Evolutionary conservation across 305 asterid genomes (phyloP).

Genomic region (Solanum chacoense): DNA sequence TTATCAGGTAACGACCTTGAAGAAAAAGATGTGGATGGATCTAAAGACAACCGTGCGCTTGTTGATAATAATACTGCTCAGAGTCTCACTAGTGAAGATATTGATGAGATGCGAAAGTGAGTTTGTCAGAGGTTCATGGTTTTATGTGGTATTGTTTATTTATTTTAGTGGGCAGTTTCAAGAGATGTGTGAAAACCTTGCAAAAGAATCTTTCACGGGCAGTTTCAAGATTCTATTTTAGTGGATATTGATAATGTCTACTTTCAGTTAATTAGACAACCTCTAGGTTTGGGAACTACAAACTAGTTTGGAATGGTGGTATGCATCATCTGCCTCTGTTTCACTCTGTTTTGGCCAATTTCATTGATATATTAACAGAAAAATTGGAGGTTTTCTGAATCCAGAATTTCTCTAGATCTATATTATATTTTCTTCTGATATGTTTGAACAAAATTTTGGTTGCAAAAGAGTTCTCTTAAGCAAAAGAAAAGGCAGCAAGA

Average conservation of each 20-base stretch:
- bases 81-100: slow-evolving; percentile 70
- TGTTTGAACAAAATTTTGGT: neutral
- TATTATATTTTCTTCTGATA: neutral
- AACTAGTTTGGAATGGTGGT: neutral
- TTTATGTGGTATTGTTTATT: neutral
- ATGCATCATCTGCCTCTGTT: neutral
- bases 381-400: neutral
- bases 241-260: neutral
- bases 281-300: neutral
- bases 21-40: slow-evolving; percentile 37
- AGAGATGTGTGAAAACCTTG: neutral
- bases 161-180: neutral
- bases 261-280: neutral
- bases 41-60: slow-evolving; percentile 71
- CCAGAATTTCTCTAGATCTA: neutral
- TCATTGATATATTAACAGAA: neutral
- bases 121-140: neutral
- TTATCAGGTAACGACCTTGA: slow-evolving; percentile 36
- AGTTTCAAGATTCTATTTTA: neutral
- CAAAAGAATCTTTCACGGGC: neutral
- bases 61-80: slow-evolving; percentile 88
- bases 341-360: neutral
- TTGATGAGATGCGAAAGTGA: slow-evolving; percentile 70
- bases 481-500: neutral
- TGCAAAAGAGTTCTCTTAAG: neutral